These are phyloP conservation scores for Vitis hybrid DNA, from an alignment of 177 flowering plant species.

Conservation along the genomic window DNA sequence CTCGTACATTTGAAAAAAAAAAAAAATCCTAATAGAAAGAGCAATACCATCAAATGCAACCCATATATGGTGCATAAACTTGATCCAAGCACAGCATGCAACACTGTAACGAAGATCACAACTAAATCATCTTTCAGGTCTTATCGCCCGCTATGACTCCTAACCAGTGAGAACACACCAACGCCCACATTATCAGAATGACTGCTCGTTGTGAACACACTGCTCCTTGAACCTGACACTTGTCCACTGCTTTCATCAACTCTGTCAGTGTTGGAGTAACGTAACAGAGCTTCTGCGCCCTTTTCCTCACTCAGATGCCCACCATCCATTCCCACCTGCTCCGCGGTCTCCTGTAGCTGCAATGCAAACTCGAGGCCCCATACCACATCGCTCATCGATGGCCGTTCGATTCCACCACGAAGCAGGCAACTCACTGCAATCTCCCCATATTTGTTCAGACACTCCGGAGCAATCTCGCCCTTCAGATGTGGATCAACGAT, in stretches of 20 bases:
- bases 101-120: no score
- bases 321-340: background rate
- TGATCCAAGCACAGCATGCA: no score
- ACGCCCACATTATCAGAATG: no score
- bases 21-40: no score
- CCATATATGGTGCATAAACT: no score
- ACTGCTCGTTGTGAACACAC: no score
- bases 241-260: background rate
- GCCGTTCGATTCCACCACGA: slow-evolving; percentile 30
- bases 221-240: background rate
- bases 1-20: no score
- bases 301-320: background rate
- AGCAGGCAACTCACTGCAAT: slow-evolving; percentile 31
- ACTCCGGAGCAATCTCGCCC: slow-evolving; percentile 27
- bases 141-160: no score
- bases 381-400: slow-evolving; percentile 35
- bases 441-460: slow-evolving; percentile 28
- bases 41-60: no score
- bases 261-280: no score
- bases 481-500: slow-evolving; percentile 30
- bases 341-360: slow-evolving; percentile 23
- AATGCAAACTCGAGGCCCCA: slow-evolving; percentile 34
- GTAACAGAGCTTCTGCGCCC: background rate
- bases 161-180: no score
- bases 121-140: no score